phyloP scores from a whole-genome alignment of 495 filamentous ascomycete species.

The Pyrenula aspistea region DNA sequence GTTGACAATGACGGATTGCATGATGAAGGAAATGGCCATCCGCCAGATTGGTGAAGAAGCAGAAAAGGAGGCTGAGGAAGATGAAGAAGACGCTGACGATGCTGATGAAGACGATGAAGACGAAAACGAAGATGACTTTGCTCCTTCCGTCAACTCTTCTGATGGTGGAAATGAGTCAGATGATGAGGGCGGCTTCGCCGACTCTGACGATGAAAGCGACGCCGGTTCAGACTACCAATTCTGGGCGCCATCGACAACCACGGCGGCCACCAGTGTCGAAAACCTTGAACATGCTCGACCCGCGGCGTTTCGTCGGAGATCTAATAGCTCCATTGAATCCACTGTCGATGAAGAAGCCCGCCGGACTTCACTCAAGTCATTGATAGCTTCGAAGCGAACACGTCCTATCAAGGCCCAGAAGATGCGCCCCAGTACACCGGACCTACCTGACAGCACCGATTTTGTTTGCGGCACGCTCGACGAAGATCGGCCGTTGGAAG shows the following conservation, averaged over 20 bases:
- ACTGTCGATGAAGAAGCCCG: conserved; percentile 29
- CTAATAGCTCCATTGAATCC: conserved; percentile 56
- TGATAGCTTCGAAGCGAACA: conserved; percentile 12
- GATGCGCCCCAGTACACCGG: conserved; percentile 63
- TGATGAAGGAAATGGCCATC: conserved; percentile 82
- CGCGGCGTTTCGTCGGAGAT: conserved; percentile 33
- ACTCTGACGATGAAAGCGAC: conserved; percentile 75
- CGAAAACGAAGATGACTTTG: conserved; percentile 37
- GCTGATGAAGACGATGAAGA: conserved; percentile 44
- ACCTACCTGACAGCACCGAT: conserved; percentile 90
- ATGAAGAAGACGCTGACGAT: conserved; percentile 54
- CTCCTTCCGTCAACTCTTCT: conserved; percentile 23
- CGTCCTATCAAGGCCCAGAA: conserved; percentile 32
- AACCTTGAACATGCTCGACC: conserved; percentile 35
- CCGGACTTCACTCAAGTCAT: conserved; percentile 2
- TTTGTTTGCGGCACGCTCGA: conserved; percentile 96
- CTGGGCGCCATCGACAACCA: conserved; percentile 59
- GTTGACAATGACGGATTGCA: conserved; percentile 78
- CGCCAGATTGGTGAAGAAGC: conserved; percentile 80
- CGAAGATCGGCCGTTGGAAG: conserved; percentile 87
- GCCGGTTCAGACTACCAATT: conserved; percentile 60
- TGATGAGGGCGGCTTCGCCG: conserved; percentile 87
- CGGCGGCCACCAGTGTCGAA: conserved; percentile 41
- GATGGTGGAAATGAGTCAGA: conserved; percentile 85
- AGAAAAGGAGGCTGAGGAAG: conserved; percentile 71